Evolutionary conservation across 495 filamentous ascomycete species (phyloP).

Genomic region (Aspergillus saccharolyticus): DNA sequence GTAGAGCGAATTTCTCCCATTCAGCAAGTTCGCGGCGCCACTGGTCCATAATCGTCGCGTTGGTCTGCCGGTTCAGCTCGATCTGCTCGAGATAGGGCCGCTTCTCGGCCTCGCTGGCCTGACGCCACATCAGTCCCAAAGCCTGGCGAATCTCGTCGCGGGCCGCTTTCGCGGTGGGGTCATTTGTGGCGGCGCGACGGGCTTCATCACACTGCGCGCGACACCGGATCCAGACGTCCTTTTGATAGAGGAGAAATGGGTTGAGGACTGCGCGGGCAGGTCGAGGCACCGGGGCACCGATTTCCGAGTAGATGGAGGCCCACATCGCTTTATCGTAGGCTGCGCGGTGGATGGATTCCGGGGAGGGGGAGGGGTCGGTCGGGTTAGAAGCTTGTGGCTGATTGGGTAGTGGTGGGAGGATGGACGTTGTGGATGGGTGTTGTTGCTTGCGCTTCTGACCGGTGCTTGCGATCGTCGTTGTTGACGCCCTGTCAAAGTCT

Average conservation of each 20-base stretch:
- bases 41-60: conserved; percentile 50
- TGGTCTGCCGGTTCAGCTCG: conserved; percentile 58
- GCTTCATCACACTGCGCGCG: conserved; percentile 67
- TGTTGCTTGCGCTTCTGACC: conserved; percentile 19
- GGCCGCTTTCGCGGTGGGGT: conserved; percentile 59
- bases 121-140: conserved; percentile 84
- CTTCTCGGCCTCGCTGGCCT: conserved; percentile 60
- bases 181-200: conserved; percentile 57
- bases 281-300: conserved; percentile 67
- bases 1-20: conserved; percentile 64
- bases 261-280: conserved; percentile 68
- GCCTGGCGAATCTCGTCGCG: conserved; percentile 75
- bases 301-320: conserved; percentile 57
- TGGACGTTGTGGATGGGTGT: conserved; percentile 11
- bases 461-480: conserved; percentile 19
- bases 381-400: background rate
- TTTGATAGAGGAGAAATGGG: conserved; percentile 65
- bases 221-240: conserved; percentile 71
- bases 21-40: conserved; percentile 55
- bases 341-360: conserved; percentile 53
- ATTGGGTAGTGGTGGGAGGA: background rate
- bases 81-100: conserved; percentile 70
- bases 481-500: conserved; percentile 5
- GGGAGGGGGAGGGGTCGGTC: background rate
- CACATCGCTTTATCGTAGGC: conserved; percentile 71